Evolutionary conservation across 768 basidiomycete species (phyloP), one percentile per base, ranked within the genome.

Genomic region (Trametes maxima): DNA sequence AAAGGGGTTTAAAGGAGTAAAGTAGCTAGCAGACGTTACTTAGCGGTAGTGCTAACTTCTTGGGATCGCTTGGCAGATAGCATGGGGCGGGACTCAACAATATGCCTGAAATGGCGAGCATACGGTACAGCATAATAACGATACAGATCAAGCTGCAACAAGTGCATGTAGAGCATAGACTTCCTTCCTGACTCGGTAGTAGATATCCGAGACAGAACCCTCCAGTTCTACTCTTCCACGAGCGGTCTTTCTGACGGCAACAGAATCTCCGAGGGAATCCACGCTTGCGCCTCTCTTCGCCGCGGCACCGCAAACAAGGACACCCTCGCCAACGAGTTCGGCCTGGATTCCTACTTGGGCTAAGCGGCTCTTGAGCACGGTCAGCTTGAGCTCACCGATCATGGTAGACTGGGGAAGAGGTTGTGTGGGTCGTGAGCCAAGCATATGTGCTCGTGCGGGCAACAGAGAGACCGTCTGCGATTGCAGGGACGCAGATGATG

Each of bases 281-380:
- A 79, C 71, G 28, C 75, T 65, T 5, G 67, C 67, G 48, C 73
- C 69, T 70, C 76, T 65, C 72, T 76, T 83, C 17, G 81, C 85
- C 36, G 79, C 85, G 8, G 80, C 78, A 40, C 88, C 89, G 70
- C 97, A 99, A 37, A 99, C 83, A 28, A 99, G 80, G 10, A 96
- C 90, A 77, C 97, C 97, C 76, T 98, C 96, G 22, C 96, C 96
- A n/a, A 95, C 88, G 57, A 98, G 87, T 73, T 98, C 95, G 0
- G 95, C 93, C 45, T 91, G 88, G 47, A 98, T 86, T 11, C 89
- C 88, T 2, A 93, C 76, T 1, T 85, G 74, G 5, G 86, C 80
- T 21, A 99, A 80, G 5, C 88, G 85, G n/a, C 87, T 73, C 74
- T 98, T 97, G 48, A 99, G 82, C 1, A 85, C 83, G 0, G 94